A percentile compares a stretch with the other conserved stretches of the same genome.
These are phyloP conservation scores for Bisporella sp. DNA, from an alignment of 2,329 filamentous ascomycete species.

Conservation along the genomic window DNA sequence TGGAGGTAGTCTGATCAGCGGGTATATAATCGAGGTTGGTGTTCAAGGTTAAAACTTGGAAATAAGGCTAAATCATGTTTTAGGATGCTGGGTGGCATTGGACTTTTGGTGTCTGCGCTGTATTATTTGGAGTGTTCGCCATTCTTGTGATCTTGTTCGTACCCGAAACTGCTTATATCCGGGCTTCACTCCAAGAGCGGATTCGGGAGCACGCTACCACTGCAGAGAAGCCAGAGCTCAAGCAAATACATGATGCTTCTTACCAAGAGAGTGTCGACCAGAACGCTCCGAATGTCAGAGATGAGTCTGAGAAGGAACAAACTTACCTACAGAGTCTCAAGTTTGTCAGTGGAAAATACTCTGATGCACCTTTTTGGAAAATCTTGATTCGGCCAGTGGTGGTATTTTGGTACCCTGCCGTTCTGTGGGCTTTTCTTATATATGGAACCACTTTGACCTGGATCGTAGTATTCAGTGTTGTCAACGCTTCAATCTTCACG, in stretches of 20 bases:
- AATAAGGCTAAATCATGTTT: too few species aligned
- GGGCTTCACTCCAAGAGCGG: slow-evolving; percentile 7
- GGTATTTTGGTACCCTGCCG: slow-evolving; percentile 31
- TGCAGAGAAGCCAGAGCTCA: too few species aligned
- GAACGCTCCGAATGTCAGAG: not conserved
- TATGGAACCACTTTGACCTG: slow-evolving; percentile 37
- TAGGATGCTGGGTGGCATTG: slow-evolving; percentile 33
- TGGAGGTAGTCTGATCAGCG: slow-evolving; percentile 31
- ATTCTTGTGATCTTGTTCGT: slow-evolving; percentile 16
- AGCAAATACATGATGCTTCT: too few species aligned
- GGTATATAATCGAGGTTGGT: slow-evolving; percentile 29
- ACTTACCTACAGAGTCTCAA: slow-evolving; percentile 23
- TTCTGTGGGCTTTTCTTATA: slow-evolving; percentile 30
- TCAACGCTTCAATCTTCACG: slow-evolving; percentile 34
- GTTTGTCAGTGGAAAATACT: slow-evolving; percentile 27
- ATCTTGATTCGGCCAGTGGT: slow-evolving; percentile 29
- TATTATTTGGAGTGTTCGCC: slow-evolving; percentile 20
- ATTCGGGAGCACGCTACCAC: not conserved
- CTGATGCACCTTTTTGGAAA: slow-evolving; percentile 27
- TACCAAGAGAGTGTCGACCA: too few species aligned
- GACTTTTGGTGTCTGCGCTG: slow-evolving; percentile 34
- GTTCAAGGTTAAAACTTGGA: too few species aligned
- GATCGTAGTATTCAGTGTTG: slow-evolving; percentile 38
- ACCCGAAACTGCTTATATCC: slow-evolving; percentile 26
- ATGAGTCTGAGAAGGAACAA: slow-evolving; percentile 18